These are phyloP conservation scores for Solanum piurae DNA, from an alignment of 257 asterid genomes.

Conservation along the genomic window DNA sequence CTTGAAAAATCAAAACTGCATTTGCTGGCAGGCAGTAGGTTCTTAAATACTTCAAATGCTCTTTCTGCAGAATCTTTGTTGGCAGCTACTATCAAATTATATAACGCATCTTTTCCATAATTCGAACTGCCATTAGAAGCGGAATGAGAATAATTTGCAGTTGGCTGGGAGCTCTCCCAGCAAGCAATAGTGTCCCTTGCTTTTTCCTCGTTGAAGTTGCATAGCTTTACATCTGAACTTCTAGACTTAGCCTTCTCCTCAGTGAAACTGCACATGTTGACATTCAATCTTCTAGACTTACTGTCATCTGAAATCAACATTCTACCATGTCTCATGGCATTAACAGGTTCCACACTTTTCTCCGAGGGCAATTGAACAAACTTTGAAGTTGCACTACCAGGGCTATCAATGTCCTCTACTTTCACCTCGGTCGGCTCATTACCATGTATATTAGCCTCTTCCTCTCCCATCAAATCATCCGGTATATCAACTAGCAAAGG, in stretches of 20 bases:
- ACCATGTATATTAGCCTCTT: slow-evolving; percentile 18
- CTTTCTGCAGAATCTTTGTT: slow-evolving; percentile 35
- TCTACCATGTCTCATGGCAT: slow-evolving; percentile 19
- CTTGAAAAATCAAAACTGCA: slow-evolving; percentile 29
- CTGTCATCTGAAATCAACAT: slow-evolving; percentile 9
- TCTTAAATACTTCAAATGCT: slow-evolving; percentile 50
- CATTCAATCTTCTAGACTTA: slow-evolving; percentile 13
- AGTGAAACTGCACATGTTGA: slow-evolving; percentile 8
- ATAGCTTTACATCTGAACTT: slow-evolving; percentile 12
- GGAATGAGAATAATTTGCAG: slow-evolving; percentile 5
- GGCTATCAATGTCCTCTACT: slow-evolving; percentile 64
- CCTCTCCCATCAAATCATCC: slow-evolving; percentile 16
- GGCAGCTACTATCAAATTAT: slow-evolving; percentile 42
- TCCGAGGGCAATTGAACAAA: slow-evolving; percentile 32
- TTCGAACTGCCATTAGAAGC: slow-evolving; percentile 9
- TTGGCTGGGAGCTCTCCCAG: slow-evolving; percentile 15
- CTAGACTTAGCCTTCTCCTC: slow-evolving; percentile 14
- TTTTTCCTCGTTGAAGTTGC: slow-evolving; percentile 4
- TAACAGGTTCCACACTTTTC: slow-evolving; percentile 14
- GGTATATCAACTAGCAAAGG: slow-evolving; percentile 33
- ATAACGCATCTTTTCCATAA: slow-evolving; percentile 18
- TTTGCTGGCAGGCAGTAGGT: slow-evolving; percentile 36
- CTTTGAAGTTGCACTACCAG: slow-evolving; percentile 74
- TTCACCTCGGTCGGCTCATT: slow-evolving; percentile 19
- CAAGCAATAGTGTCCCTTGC: not conserved